A percentile compares a stretch with the other conserved stretches of the same genome.
Conservation (phyloP, 108 stramenopile genomes). For the Discostella pseudostelligera region DNA sequence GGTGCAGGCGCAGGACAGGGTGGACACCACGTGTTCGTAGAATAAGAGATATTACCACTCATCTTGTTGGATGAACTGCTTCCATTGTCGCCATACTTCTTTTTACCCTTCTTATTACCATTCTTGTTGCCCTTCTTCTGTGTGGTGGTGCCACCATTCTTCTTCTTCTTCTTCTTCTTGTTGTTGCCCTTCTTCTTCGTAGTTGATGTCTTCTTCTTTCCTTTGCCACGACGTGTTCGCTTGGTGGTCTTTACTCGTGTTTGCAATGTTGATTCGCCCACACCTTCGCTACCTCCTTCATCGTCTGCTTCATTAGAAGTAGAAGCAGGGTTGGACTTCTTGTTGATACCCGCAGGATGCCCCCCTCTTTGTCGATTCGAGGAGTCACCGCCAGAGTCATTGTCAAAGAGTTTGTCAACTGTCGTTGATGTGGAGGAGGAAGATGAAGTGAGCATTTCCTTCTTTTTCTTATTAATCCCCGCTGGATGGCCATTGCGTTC, state of each 20-base stretch:
- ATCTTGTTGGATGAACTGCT: not conserved
- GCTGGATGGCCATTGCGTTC: not conserved
- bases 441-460: not conserved
- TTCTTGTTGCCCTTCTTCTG: not conserved
- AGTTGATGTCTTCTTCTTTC: not conserved
- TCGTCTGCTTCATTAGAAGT: too few relatives aligned
- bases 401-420: too few relatives aligned
- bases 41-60: too few relatives aligned
- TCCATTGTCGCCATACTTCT: not conserved
- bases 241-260: not conserved
- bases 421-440: too few relatives aligned
- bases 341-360: too few relatives aligned
- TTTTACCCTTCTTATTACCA: not conserved
- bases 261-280: not conserved
- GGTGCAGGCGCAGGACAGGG: not conserved
- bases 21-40: not conserved
- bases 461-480: constrained; percentile 1
- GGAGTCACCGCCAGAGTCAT: too few relatives aligned
- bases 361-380: too few relatives aligned
- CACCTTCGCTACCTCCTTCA: too few relatives aligned
- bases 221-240: not conserved
- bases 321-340: too few relatives aligned
- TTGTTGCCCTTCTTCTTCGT: not conserved
- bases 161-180: not conserved
- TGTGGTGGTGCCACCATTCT: not conserved